A percentile compares a stretch with the other conserved stretches of the same genome.
phyloP scores from a whole-genome alignment of 441 rosid species.

The Erodium texanum region DNA sequence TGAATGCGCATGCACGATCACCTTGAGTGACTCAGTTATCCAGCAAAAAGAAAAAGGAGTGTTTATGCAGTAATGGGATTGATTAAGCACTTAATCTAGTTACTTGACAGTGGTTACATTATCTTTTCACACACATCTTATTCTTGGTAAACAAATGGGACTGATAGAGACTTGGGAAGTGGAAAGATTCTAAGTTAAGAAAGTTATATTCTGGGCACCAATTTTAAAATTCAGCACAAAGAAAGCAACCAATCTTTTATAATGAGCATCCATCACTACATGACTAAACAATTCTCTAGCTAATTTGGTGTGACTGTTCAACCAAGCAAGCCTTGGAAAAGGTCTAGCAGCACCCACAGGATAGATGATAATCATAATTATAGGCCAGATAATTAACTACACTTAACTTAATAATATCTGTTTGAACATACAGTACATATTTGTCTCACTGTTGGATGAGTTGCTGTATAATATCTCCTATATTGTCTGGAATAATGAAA shows the following conservation, averaged over 20 bases:
- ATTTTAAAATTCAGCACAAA: neutral
- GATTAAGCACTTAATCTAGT: neutral
- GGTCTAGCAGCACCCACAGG: neutral
- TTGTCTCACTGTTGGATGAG: too few relatives aligned
- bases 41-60: neutral
- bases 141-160: neutral
- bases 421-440: neutral
- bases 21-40: neutral
- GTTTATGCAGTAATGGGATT: neutral
- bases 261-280: neutral
- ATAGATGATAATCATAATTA: neutral
- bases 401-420: neutral
- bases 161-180: neutral
- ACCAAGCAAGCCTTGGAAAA: neutral
- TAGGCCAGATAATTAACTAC: neutral
- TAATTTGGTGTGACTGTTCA: neutral
- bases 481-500: too few relatives aligned
- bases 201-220: neutral
- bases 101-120: neutral
- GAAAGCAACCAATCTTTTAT: neutral
- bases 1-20: slow-evolving; percentile 2
- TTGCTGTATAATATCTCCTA: too few relatives aligned
- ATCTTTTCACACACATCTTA: neutral
- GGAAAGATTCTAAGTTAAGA: neutral
- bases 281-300: neutral